phyloP scores from a whole-genome alignment of 257 asterid species.

The Solanum dulcamara region DNA sequence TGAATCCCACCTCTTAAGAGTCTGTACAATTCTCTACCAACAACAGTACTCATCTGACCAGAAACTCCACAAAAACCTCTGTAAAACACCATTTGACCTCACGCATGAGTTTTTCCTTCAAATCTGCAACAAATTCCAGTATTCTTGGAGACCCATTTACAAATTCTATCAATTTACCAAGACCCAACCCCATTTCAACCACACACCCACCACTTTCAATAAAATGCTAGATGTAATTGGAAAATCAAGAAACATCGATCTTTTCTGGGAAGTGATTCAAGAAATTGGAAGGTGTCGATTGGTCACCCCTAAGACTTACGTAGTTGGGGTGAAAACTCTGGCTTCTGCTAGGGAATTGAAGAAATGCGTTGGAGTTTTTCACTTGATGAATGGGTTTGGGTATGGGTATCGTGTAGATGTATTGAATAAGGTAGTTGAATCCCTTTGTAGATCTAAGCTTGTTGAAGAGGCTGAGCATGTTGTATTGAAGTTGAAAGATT shows the following conservation, averaged over 20 bases:
- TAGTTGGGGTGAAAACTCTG: constrained; percentile 43
- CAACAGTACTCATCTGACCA: constrained; percentile 54
- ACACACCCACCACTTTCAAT: constrained; percentile 64
- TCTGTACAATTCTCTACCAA: constrained; percentile 86
- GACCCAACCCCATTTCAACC: constrained; percentile 42
- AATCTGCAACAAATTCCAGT: constrained; percentile 74
- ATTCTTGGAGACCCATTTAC: constrained; percentile 85
- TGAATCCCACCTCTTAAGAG: constrained; percentile 57
- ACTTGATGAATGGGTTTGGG: constrained; percentile 65
- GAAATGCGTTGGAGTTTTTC: constrained; percentile 77
- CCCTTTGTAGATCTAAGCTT: constrained; percentile 50
- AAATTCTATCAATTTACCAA: constrained; percentile 45
- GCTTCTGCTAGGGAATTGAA: constrained; percentile 74
- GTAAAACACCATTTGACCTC: constrained; percentile 36
- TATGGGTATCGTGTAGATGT: constrained; percentile 41
- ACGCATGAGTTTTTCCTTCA: constrained; percentile 82
- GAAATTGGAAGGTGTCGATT: constrained; percentile 48
- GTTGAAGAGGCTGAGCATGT: constrained; percentile 67
- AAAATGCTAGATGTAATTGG: constrained; percentile 71
- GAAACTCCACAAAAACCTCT: constrained; percentile 49
- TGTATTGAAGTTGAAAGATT: constrained; percentile 49
- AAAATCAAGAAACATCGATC: constrained; percentile 71
- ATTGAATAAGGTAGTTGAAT: constrained; percentile 47
- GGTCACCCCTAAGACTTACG: constrained; percentile 54
- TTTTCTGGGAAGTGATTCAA: constrained; percentile 60